A percentile compares a stretch with the other conserved stretches of the same genome.
Conservation (phyloP, 1,284 basidiomycete species). For the Trichosporon inkin region DNA sequence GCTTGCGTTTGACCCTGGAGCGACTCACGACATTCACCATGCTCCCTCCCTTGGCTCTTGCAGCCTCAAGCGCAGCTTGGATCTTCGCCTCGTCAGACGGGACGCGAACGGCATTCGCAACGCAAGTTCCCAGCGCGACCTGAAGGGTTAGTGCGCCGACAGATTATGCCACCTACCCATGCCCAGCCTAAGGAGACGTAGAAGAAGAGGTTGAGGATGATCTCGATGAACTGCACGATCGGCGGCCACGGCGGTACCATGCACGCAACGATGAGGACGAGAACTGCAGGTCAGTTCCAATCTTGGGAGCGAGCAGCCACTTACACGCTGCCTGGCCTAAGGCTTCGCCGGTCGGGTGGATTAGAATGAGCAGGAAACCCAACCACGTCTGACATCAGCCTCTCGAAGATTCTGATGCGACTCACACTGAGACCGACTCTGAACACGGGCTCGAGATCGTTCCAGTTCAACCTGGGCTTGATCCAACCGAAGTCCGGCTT, state of each 20-base stretch:
- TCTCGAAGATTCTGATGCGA: neutral
- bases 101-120: slow-evolving; percentile 20
- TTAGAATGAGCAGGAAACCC: slow-evolving; percentile 42
- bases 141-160: neutral
- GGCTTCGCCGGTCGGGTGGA: slow-evolving; percentile 32
- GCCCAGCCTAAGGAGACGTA: slow-evolving; percentile 44
- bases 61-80: slow-evolving; percentile 28
- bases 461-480: slow-evolving; percentile 33
- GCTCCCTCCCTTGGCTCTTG: slow-evolving; percentile 21
- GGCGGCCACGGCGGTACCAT: slow-evolving; percentile 43
- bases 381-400: slow-evolving; percentile 39
- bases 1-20: neutral
- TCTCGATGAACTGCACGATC: slow-evolving; percentile 43
- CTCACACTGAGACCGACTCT: slow-evolving; percentile 42
- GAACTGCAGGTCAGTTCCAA: slow-evolving; percentile 26
- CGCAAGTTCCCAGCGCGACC: slow-evolving; percentile 6
- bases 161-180: slow-evolving; percentile 24
- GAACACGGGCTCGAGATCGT: slow-evolving; percentile 39
- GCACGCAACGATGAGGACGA: slow-evolving; percentile 41
- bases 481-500: slow-evolving; percentile 37
- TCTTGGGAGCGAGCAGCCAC: neutral
- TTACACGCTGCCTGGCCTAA: slow-evolving; percentile 45
- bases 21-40: slow-evolving; percentile 13
- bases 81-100: slow-evolving; percentile 21
- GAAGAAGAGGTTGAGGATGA: slow-evolving; percentile 42